Evolutionary conservation across 495 filamentous ascomycete species (phyloP), one percentile per base, ranked within the genome.

Genomic region (Aeminium ludgeri): DNA sequence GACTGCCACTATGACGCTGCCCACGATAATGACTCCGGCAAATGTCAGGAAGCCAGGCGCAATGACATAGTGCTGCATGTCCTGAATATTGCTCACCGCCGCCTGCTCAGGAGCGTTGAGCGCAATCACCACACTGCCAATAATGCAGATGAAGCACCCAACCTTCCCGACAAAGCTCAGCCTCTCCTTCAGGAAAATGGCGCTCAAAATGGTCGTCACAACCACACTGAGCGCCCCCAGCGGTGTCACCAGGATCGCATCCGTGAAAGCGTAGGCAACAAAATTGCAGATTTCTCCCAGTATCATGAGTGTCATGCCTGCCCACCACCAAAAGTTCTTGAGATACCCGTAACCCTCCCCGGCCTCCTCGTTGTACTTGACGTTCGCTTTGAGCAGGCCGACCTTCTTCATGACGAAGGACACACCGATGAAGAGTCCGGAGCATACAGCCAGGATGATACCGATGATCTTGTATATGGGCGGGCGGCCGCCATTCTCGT

Each of bases 291-390:
- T 74, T 61, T 97, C 89, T 36, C 89, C 89, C 31, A 96, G 53
- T 49, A 96, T 91, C 89, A 97, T 97, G 55, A 97, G 65, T 15
- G 72, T 85, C 91, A 97, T 97, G 48, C 89, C 89, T 17, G 62
- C 58, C 89, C 89, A 97, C 89, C 89, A 97, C 64, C 70, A 95
- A 15, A 67, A 62, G 56, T 97, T 97, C 69, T 91, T 94, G 51
- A 97, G 72, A 58, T 97, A 97, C 44, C 89, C 91, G 57, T 97
- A 97, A 25, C 89, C 89, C 58, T 96, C 87, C 36, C 89, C 89
- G 1, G 86, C 86, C 49, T 86, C 84, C 57, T 95, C 87, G 53
- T 91, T 80, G 60, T 95, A 95, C 62, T 96, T 97, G 48, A 82
- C 72, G 58, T 97, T 97, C 33, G 89, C 89, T 52, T 72, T 86